Evolutionary conservation across 2,329 filamentous ascomycete species (phyloP).

Genomic region (Cladosporium phlei): DNA sequence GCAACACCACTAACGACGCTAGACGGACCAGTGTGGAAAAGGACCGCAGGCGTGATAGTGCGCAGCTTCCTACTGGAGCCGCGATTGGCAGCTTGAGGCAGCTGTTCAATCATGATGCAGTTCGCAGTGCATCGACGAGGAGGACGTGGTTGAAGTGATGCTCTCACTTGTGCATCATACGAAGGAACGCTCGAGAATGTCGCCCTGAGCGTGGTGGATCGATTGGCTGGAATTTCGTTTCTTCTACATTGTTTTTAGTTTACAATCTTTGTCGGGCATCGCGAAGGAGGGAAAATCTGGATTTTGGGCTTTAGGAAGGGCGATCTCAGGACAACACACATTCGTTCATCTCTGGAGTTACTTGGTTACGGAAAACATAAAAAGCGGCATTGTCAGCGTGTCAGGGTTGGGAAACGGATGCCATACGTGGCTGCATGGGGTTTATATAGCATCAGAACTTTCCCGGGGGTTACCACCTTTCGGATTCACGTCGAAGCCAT

Average conservation of each 20-base stretch:
- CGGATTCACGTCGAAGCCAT: background rate
- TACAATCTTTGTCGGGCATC: background rate
- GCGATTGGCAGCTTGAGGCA: conserved; percentile 29
- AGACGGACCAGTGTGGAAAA: conserved; percentile 1
- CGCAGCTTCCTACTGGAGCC: background rate
- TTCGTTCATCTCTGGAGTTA: background rate
- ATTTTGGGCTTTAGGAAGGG: too few species aligned
- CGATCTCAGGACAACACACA: too few species aligned
- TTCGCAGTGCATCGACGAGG: conserved; percentile 23
- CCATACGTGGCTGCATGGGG: conserved; percentile 1
- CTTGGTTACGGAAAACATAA: background rate
- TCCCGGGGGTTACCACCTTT: background rate
- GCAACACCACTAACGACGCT: conserved; percentile 11
- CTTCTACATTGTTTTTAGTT: background rate
- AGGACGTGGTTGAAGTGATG: too few species aligned
- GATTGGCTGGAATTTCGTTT: too few species aligned
- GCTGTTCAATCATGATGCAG: conserved; percentile 32
- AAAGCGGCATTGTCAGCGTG: conserved; percentile 7
- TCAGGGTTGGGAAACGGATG: background rate
- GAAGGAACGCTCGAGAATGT: too few species aligned
- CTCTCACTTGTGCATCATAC: too few species aligned
- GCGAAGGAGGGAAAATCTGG: too few species aligned
- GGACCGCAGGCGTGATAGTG: background rate
- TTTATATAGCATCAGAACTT: background rate
- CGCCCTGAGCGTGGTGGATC: too few species aligned